Evolutionary conservation across 306 rosid genomes (phyloP).

Genomic region (Benincasa hispida): DNA sequence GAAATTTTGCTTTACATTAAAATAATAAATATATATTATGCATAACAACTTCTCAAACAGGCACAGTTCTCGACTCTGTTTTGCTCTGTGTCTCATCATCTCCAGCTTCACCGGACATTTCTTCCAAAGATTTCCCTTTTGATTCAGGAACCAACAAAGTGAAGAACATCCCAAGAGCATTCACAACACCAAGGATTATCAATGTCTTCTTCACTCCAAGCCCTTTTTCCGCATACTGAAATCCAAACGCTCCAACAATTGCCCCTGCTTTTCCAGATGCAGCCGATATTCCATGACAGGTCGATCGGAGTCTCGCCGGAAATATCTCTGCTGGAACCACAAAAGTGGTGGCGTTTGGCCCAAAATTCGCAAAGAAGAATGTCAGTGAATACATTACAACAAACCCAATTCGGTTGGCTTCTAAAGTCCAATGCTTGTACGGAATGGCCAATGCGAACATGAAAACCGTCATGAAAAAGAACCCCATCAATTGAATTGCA

Average conservation of each 20-base stretch:
- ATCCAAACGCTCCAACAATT: conserved; percentile 75
- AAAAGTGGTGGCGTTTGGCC: conserved; percentile 78
- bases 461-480: conserved; percentile 81
- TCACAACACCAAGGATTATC: conserved; percentile 41
- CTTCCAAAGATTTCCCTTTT: conserved; percentile 72
- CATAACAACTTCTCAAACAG: not conserved
- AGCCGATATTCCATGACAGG: conserved; percentile 87
- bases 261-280: conserved; percentile 93
- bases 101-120: conserved; percentile 60
- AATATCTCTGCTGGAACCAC: conserved; percentile 88
- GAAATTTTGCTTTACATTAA: not conserved
- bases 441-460: conserved; percentile 85
- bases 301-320: conserved; percentile 70
- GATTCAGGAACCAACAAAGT: conserved; percentile 83
- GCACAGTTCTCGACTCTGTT: conserved; percentile 7
- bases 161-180: conserved; percentile 44
- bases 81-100: conserved; percentile 24
- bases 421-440: conserved; percentile 69
- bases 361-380: conserved; percentile 82
- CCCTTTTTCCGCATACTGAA: conserved; percentile 36
- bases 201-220: conserved; percentile 51
- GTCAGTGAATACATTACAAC: conserved; percentile 74
- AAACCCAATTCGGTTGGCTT: conserved; percentile 51
- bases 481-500: conserved; percentile 62
- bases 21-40: no score